phyloP scores from a whole-genome alignment of 768 basidiomycete genomes.

The Tephrocybe sp. region DNA sequence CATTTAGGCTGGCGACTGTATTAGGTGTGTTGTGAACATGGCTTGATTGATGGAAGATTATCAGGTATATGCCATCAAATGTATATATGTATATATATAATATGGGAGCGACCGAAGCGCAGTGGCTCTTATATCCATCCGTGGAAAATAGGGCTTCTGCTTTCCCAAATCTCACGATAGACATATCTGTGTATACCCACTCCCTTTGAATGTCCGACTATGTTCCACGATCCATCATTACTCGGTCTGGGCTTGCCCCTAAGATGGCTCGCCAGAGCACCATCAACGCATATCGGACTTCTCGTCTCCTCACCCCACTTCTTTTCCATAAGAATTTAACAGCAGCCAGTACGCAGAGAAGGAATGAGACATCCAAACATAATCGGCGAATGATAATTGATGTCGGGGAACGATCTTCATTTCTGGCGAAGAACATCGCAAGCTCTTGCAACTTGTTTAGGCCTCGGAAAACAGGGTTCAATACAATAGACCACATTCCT shows the following conservation, averaged over 20 bases:
- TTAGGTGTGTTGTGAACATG: conserved; percentile 96
- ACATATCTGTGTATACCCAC: neutral
- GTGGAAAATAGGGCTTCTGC: conserved; percentile 3
- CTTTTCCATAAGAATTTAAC: conserved; percentile 62
- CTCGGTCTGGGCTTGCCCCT: conserved; percentile 47
- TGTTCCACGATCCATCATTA: conserved; percentile 53
- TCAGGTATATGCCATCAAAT: conserved; percentile 8
- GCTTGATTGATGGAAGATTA: conserved; percentile 28
- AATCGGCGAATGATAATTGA: conserved; percentile 70
- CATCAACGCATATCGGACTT: conserved; percentile 63
- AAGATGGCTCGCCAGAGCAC: conserved; percentile 71
- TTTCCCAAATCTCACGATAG: neutral
- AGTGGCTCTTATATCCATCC: conserved; percentile 9
- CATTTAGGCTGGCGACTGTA: conserved; percentile 76
- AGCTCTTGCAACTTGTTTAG: conserved; percentile 49
- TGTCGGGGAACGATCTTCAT: conserved; percentile 63
- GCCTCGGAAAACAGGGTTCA: conserved; percentile 61
- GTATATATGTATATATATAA: conserved; percentile 12
- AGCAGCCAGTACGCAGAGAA: conserved; percentile 61
- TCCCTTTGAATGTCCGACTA: conserved; percentile 19
- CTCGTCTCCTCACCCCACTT: conserved; percentile 67
- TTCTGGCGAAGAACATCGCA: conserved; percentile 56
- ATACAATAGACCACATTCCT: conserved; percentile 78
- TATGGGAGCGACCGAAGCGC: conserved; percentile 2
- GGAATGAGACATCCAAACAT: conserved; percentile 76